Base-by-base conservation (phyloP, 139 green algal genomes). In the Bryopsis sp. region DNA sequence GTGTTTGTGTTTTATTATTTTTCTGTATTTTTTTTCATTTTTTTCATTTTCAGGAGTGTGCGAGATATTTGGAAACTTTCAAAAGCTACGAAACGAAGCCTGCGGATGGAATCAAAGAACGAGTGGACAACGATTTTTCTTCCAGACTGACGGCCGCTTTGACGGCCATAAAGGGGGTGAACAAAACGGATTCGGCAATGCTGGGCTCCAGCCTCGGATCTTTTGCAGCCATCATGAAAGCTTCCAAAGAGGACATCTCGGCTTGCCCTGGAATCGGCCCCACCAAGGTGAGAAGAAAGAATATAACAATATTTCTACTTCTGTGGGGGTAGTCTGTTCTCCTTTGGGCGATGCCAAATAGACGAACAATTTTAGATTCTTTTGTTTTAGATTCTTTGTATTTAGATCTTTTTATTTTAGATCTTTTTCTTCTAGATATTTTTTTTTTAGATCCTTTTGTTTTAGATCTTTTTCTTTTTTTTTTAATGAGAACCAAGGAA, bases 41-140 rank as follows among this genome's bases (percentile, higher is more conserved):
- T n/a, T 6, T 35, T 61, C 32, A 62, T 33, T 39, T n/a, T 29
- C 77, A 92, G 85, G 91, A 97, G 77, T 95, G 86, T 70, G 91
- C 85, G 0, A 72, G 90, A 2, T 97, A 96, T 74, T 71, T 97
- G 36, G 92, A 97, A 73, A 97, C 86, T 0, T 83, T 92, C 72
- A 97, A 97, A 78, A 79, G 47, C 8, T 97, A 94, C 71, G 92
- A 97, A 66, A 86, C 74, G 65, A 96, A 95, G 76, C 88, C 92
- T 1, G 86, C 90, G 5, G 82, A 90, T 3, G 50, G 66, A 46
- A n/a, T 64, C 15, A 78, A 81, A 63, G 76, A 76, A 59, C 72
- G 81, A 0, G 71, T 83, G 32, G 85, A 92, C 7, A 70, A 64
- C 29, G 92, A 97, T 73, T 97, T 96, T 75, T 33, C 87, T 0